Percentiles rank a stretch among this genome's conserved stretches.
phyloP scores from a whole-genome alignment of 2,329 filamentous ascomycete genomes.

The Ophioceras dolichostomum region DNA sequence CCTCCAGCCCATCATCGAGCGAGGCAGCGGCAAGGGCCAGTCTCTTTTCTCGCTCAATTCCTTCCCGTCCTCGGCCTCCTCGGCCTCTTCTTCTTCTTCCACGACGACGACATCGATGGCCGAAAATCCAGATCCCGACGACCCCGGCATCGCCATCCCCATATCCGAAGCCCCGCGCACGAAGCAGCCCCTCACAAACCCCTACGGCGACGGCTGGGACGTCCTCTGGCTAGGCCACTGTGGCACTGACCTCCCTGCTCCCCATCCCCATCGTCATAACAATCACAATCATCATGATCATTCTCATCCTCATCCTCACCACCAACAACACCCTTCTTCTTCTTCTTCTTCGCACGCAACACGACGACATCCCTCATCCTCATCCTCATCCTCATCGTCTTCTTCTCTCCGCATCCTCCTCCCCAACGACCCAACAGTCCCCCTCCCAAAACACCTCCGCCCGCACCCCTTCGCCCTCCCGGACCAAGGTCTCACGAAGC shows the following conservation, averaged over 20 bases:
- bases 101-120: too few species aligned
- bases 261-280: too few species aligned
- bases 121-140: too few species aligned
- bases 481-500: constrained; percentile 10
- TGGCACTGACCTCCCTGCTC: constrained; percentile 20
- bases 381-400: too few species aligned
- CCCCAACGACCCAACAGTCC: constrained; percentile 21
- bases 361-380: not conserved
- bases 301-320: too few species aligned
- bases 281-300: not conserved
- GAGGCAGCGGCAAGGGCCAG: not conserved
- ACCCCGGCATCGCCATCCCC: not conserved
- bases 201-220: constrained; percentile 40
- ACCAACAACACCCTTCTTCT: too few species aligned
- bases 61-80: too few species aligned
- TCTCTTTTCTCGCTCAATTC: too few species aligned
- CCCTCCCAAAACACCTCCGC: constrained; percentile 18
- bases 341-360: too few species aligned
- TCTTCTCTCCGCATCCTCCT: constrained; percentile 7
- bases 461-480: constrained; percentile 21
- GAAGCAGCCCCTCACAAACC: constrained; percentile 12
- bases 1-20: constrained; percentile 19
- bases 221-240: constrained; percentile 40
- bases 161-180: not conserved
- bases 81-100: not conserved